A percentile compares a stretch with the other conserved stretches of the same genome.
Evolutionary conservation across 148 eudicot species (phyloP).

Genomic region (Polygonum maritimum): DNA sequence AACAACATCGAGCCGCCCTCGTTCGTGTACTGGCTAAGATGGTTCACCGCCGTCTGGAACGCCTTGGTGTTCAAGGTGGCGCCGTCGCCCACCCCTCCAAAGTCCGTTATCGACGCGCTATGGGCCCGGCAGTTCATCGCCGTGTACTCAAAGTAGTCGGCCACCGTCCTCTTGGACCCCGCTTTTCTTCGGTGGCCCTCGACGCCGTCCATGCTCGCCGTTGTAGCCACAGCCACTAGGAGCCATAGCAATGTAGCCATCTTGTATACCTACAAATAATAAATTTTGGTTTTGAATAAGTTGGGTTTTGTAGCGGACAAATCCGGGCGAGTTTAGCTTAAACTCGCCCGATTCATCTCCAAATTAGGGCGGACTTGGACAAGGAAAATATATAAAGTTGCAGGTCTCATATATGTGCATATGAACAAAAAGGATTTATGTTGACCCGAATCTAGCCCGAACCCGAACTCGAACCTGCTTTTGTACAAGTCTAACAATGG

Average conservation of each 20-base stretch:
- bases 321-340: too few relatives aligned
- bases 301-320: too few relatives aligned
- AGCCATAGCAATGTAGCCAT: conserved; percentile 2
- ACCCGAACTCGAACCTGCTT: too few relatives aligned
- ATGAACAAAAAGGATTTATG: too few relatives aligned
- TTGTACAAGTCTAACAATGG: too few relatives aligned
- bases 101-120: conserved; percentile 60
- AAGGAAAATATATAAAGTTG: too few relatives aligned
- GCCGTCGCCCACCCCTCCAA: conserved; percentile 91
- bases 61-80: conserved; percentile 66
- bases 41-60: conserved; percentile 55
- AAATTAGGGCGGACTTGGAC: too few relatives aligned
- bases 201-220: neutral
- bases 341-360: too few relatives aligned
- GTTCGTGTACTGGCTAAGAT: conserved; percentile 51
- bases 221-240: neutral
- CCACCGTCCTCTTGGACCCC: neutral
- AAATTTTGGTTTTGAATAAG: neutral
- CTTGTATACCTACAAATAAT: neutral
- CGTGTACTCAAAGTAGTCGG: conserved; percentile 25
- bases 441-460: too few relatives aligned
- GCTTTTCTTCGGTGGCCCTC: neutral
- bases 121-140: conserved; percentile 59
- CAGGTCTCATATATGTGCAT: too few relatives aligned
- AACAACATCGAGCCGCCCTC: conserved; percentile 68